phyloP scores from a whole-genome alignment of 192 early-diverging fungal species.

The Rhizoclosmatium sp. region DNA sequence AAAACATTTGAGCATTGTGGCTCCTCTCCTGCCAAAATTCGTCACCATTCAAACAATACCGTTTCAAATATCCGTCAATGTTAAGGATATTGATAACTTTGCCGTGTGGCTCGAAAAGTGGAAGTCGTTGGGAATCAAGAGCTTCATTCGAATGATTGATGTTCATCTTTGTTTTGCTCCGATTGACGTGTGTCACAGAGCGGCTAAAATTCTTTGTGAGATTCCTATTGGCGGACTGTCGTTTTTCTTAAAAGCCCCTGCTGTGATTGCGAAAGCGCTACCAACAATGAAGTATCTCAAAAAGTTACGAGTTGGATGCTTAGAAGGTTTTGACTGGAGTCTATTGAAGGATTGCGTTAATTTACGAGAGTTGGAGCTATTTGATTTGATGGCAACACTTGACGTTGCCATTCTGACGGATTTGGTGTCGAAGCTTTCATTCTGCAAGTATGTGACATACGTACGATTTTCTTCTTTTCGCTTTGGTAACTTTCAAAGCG shows the following conservation, averaged over 20 bases:
- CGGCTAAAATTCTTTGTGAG: not conserved
- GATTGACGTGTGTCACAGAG: not conserved
- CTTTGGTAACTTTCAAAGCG: not conserved
- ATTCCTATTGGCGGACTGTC: not conserved
- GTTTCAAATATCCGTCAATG: not conserved
- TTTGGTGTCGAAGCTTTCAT: not conserved
- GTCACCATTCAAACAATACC: not conserved
- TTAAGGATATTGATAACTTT: not conserved
- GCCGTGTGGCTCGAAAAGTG: not conserved
- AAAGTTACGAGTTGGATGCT: not conserved
- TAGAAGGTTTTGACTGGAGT: not conserved
- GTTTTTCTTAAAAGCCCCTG: not conserved
- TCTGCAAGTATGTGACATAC: not conserved
- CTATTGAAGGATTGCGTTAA: not conserved
- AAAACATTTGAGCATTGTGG: not conserved
- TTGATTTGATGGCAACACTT: not conserved
- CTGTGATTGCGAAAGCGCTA: not conserved
- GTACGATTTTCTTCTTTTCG: not conserved
- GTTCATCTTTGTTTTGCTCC: not conserved
- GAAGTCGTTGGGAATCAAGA: not conserved
- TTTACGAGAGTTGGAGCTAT: not conserved
- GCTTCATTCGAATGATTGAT: not conserved
- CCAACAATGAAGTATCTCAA: not conserved
- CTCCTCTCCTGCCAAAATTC: not conserved
- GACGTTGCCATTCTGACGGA: not conserved